Evolutionary conservation across 352 stramenopile genomes (phyloP).

Genomic region (Globisporangium viniferum): DNA sequence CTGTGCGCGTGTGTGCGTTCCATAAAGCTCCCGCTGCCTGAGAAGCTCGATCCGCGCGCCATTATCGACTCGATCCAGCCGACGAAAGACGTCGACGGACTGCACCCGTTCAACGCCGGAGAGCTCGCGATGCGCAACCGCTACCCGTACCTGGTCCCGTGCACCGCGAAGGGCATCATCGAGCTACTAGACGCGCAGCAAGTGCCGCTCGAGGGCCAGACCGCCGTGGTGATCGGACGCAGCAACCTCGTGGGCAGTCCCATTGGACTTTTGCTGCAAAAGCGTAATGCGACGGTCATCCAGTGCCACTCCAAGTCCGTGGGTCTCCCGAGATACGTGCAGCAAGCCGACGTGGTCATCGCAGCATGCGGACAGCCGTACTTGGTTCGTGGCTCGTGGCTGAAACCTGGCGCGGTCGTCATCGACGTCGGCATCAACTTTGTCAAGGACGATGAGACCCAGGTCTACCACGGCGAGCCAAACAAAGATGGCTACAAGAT

Average conservation of each 20-base stretch:
- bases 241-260: conserved; percentile 98
- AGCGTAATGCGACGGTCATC: conserved; percentile 96
- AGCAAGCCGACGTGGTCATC: conserved; percentile 96
- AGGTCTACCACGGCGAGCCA: conserved; percentile 44
- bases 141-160: conserved; percentile 91
- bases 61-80: conserved; percentile 93
- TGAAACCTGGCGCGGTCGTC: conserved; percentile 96
- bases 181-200: conserved; percentile 90
- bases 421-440: conserved; percentile 99
- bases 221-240: conserved; percentile 96
- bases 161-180: conserved; percentile 97
- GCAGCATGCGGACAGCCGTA: conserved; percentile 94
- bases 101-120: conserved; percentile 97
- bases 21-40: conserved; percentile 89
- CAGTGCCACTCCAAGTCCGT: conserved; percentile 96
- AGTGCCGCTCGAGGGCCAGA: conserved; percentile 91
- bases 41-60: conserved; percentile 89
- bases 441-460: conserved; percentile 65
- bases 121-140: conserved; percentile 85
- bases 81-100: conserved; percentile 98
- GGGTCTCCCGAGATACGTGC: conserved; percentile 86
- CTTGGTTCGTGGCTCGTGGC: conserved; percentile 93
- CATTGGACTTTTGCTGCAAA: conserved; percentile 93
- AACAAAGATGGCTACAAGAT: conserved; percentile 92
- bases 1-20: not conserved